Evolutionary conservation across 2,329 filamentous ascomycete species (phyloP), one percentile per base, ranked within the genome.

Genomic region (Drechslerella coelobrocha): DNA sequence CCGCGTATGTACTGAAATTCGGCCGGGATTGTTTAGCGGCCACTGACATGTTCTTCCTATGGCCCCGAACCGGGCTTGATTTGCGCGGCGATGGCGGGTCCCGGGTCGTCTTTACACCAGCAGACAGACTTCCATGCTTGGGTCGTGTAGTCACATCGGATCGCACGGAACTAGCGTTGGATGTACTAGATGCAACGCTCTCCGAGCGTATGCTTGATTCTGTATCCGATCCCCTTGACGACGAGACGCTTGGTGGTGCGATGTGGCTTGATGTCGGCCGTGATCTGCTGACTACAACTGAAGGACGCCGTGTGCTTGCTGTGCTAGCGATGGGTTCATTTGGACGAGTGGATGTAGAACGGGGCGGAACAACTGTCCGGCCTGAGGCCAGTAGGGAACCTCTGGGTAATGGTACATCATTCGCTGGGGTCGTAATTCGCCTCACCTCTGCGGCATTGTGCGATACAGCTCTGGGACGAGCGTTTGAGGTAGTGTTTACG

Each of bases 201-300:
- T 69, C 65, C 24, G 65, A 69, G 19, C 65, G 65, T 12, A 69
- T 62, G 27, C 65, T 69, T 8, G 65, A 59, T 31, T 69, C 65
- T 31, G 65, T 62, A 29, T 69, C 65, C 24, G 65, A 69, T 5
- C 57, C 65, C 10, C 26, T 62, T 34, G 65, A 69, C 14, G 57
- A 29, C 9, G 50, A 29, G 14, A 17, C 51, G 29, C 26, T 21
- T 1, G 63, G 65, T 12, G 37, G 51, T 26, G 65, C 34, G 14
- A 69, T 62, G 31, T 69, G 65, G 24, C 52, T 57, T 37, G 63
- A 61, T 45, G 29, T 47, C 26, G 65, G 65, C 17, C 65, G 52
- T 9, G 51, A 17, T 7, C 65, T 52, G 23, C n/a, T 57, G 19
- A 27, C 29, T 27, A 52, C 53, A 14, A 43, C 27, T 14, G 56